Percentiles rank a stretch among this genome's conserved stretches.
Conservation (phyloP, 805 yeast genomes). For the Lachancea meyersii region DNA sequence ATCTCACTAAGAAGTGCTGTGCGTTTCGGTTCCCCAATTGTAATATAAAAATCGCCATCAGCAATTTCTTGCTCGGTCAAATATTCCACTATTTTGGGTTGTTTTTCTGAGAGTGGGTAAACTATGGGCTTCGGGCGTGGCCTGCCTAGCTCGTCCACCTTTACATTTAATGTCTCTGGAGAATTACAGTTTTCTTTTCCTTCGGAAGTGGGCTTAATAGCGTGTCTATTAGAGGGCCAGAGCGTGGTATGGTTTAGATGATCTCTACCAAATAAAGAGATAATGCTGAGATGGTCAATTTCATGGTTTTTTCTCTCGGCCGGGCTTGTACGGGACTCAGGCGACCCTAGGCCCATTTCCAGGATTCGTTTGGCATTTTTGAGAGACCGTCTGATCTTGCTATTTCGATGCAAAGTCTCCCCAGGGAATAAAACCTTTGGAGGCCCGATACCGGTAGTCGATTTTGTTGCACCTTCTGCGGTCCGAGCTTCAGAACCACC, state of each 20-base stretch:
- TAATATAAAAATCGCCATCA: background rate
- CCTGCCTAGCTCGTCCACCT: background rate
- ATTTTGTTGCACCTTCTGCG: background rate
- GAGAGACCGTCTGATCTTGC: conserved; percentile 2
- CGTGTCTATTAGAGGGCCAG: background rate
- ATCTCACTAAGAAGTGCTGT: background rate
- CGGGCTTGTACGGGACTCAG: background rate
- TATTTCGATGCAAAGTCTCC: background rate
- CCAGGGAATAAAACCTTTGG: background rate
- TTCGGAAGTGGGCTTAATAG: background rate
- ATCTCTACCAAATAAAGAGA: background rate
- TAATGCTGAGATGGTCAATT: background rate
- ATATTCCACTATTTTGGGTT: background rate
- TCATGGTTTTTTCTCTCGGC: background rate
- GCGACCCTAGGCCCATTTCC: background rate
- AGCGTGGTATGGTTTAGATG: background rate
- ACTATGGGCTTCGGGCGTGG: background rate
- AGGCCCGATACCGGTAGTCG: background rate
- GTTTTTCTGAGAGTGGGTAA: background rate
- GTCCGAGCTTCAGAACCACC: too few species aligned
- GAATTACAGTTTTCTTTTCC: conserved; percentile 1
- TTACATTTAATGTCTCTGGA: background rate
- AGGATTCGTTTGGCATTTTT: conserved; percentile 1
- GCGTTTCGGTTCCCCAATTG: background rate
- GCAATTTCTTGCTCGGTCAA: conserved; percentile 1